Evolutionary conservation across 257 asterid genomes (phyloP), one percentile per base, ranked within the genome.

Genomic region (Gentiana dahurica): DNA sequence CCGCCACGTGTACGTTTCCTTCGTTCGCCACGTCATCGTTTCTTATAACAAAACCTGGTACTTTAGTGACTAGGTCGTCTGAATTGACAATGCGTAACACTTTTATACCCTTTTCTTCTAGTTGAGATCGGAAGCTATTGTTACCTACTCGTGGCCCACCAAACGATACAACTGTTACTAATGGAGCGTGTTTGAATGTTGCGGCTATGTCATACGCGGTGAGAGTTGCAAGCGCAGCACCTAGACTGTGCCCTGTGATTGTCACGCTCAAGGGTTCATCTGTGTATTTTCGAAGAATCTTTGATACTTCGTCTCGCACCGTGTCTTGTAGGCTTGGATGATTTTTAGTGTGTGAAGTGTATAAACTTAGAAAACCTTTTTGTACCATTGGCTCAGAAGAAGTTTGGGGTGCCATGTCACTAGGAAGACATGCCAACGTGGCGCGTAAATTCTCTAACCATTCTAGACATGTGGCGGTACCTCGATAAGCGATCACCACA

Each of bases 401-500:
- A 15, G 12, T 53, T 24, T 24, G 24, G 24, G 24, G 24, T 2
- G 72, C 70, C 94, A 80, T 76, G 77, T 78, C 94, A 34, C 15
- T 50, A 0, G 94, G 86, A 0, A 90, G 62, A 45, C 68, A 41
- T 0, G 86, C 68, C 56, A 87, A 55, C 6, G 72, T 67, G 71
- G 77, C 95, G 0, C 96, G 93, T 33, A 91, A 54, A 32, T 91
- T 91, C 62, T 91, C 98, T 3, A 80, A 64, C 95, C 98, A 91
- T 68, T 91, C 95, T 55, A 76, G 38, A 54, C 85, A 81, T 39
- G 98, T 91, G 75, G 86, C 82, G 2, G 98, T 91, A 32, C 98
- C 98, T 1, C 98, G 76, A 49, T 70, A 85, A 2, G 96, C 87
- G 41, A 91, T 75, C 58, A 91, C 98, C 64, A 91, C 87, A 53